These are phyloP conservation scores for Hymenoscyphus fraxineus DNA, from an alignment of 2,329 filamentous ascomycete genomes.

Conservation along the genomic window DNA sequence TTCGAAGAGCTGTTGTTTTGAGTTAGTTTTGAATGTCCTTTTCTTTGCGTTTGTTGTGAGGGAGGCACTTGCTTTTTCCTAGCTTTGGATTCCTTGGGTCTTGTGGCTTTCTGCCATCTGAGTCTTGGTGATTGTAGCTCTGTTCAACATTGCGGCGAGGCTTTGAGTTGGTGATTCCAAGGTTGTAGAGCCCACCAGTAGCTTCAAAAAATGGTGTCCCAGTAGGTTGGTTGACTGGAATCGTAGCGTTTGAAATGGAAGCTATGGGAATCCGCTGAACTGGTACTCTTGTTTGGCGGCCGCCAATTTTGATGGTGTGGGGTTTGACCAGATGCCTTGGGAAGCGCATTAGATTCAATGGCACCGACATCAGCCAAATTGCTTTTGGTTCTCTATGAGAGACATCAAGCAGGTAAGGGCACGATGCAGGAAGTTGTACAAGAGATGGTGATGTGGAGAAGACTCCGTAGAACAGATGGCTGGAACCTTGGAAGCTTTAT, in stretches of 20 bases:
- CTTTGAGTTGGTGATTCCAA: slow-evolving; percentile 44
- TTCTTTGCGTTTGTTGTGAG: background rate
- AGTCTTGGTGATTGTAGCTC: slow-evolving; percentile 15
- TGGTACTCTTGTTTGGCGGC: slow-evolving; percentile 12
- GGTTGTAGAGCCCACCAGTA: slow-evolving; percentile 33
- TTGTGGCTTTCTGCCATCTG: slow-evolving; percentile 36
- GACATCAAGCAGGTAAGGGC: slow-evolving; percentile 20
- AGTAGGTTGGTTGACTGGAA: slow-evolving; percentile 24
- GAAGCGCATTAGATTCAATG: slow-evolving; percentile 24
- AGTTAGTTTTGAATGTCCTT: slow-evolving; percentile 5
- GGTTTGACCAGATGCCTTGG: slow-evolving; percentile 24
- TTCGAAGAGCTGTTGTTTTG: slow-evolving; percentile 51
- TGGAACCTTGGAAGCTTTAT: slow-evolving; percentile 10
- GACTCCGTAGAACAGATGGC: background rate
- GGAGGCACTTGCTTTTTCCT: slow-evolving; percentile 31
- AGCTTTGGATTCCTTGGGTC: slow-evolving; percentile 58
- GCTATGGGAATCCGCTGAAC: slow-evolving; percentile 8
- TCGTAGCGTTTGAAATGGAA: slow-evolving; percentile 21
- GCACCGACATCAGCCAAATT: slow-evolving; percentile 33
- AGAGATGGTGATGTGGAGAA: background rate
- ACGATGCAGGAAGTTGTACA: background rate
- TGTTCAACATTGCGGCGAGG: slow-evolving; percentile 16
- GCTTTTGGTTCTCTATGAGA: slow-evolving; percentile 13
- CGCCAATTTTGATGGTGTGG: slow-evolving; percentile 12
- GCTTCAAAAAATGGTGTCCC: slow-evolving; percentile 6